These are phyloP conservation scores for Candida lessepsii DNA, from an alignment of 805 yeast species.

Conservation along the genomic window DNA sequence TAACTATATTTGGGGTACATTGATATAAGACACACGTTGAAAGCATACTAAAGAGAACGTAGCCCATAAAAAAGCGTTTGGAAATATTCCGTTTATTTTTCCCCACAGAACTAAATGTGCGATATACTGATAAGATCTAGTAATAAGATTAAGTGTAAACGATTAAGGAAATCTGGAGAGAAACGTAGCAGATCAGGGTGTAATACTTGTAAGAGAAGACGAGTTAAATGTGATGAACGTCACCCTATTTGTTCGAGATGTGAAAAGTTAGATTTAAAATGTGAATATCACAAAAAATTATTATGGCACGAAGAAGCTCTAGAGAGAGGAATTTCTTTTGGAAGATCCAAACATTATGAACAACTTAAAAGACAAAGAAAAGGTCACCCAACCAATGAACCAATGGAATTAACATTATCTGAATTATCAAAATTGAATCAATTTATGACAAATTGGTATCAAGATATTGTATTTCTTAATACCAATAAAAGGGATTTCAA, in stretches of 20 bases:
- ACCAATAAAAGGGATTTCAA: constrained; percentile 19
- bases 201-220: constrained; percentile 15
- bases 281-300: constrained; percentile 19
- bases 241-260: constrained; percentile 34
- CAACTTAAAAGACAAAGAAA: constrained; percentile 11
- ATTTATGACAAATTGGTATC: constrained; percentile 11
- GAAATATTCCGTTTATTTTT: too few species aligned
- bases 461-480: constrained; percentile 18
- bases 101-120: too few species aligned
- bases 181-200: constrained; percentile 23
- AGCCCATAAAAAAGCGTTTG: neutral
- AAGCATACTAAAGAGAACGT: too few species aligned
- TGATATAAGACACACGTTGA: too few species aligned
- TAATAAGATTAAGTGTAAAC: neutral
- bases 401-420: constrained; percentile 12
- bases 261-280: constrained; percentile 19
- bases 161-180: constrained; percentile 9
- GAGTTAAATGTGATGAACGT: constrained; percentile 22
- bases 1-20: too few species aligned
- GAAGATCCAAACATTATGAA: constrained; percentile 26
- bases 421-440: constrained; percentile 11
- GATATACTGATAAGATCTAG: too few species aligned
- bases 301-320: constrained; percentile 40
- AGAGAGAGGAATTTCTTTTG: constrained; percentile 34
- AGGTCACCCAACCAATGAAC: constrained; percentile 1